Evolutionary conservation across 148 eudicot genomes (phyloP).

Genomic region (Tetragonia tetragonoides): DNA sequence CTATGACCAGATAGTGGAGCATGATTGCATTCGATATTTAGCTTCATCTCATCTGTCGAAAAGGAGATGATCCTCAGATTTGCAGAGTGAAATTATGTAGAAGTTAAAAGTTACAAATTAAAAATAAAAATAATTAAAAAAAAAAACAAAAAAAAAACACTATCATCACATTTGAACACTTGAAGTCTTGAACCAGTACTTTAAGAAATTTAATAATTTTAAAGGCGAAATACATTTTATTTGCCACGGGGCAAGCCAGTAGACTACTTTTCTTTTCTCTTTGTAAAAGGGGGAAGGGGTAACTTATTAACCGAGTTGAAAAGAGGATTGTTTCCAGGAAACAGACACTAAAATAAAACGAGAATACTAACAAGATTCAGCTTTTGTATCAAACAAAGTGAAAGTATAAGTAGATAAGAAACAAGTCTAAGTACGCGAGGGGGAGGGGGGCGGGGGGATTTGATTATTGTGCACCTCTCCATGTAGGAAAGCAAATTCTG

Average conservation of each 20-base stretch:
- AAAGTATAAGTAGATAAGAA: too few species aligned
- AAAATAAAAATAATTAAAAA: background rate
- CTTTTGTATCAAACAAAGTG: background rate
- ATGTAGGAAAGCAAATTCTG: background rate
- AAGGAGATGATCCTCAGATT: constrained; percentile 3
- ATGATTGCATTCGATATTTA: constrained; percentile 98
- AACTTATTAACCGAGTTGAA: background rate
- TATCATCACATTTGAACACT: too few species aligned
- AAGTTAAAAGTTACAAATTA: background rate
- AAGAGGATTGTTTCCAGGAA: too few species aligned
- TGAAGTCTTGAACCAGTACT: too few species aligned
- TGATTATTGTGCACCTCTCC: background rate
- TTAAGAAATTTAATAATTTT: too few species aligned
- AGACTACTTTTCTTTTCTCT: too few species aligned
- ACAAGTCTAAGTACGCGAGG: too few species aligned
- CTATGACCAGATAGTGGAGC: constrained; percentile 97
- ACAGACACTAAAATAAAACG: background rate
- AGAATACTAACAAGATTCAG: background rate
- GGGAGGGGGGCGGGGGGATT: background rate
- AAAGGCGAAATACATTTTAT: too few species aligned
- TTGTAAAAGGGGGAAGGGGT: too few species aligned
- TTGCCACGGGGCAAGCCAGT: too few species aligned
- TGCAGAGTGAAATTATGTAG: constrained; percentile 1
- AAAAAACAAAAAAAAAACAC: too few species aligned
- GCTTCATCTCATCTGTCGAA: constrained; percentile 75